Conservation (phyloP, 2,329 filamentous ascomycete species). For the Thelonectria olida region DNA sequence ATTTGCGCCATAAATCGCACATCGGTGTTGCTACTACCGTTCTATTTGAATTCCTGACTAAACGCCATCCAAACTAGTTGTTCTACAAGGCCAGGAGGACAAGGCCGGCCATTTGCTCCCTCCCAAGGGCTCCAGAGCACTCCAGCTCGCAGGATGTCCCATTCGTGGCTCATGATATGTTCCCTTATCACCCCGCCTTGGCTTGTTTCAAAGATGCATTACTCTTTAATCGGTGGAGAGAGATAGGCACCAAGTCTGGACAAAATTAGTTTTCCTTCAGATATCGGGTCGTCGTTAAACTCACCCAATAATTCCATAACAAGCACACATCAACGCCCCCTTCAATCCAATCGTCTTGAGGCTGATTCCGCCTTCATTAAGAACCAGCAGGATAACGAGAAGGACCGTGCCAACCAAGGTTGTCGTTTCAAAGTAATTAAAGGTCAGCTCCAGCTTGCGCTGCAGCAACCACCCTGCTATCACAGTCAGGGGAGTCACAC, state of each 20-base stretch:
- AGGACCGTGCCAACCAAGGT: constrained; percentile 76
- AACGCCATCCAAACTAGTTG: not conserved
- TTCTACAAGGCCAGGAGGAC: not conserved
- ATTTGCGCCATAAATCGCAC: not conserved
- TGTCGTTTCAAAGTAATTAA: constrained; percentile 79
- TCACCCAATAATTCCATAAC: constrained; percentile 61
- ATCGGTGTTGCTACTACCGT: not conserved
- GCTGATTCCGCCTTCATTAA: constrained; percentile 76
- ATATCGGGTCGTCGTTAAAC: not conserved
- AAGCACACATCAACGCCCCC: constrained; percentile 65
- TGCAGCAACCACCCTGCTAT: constrained; percentile 67
- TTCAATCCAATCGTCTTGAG: constrained; percentile 59
- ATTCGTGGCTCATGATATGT: constrained; percentile 1
- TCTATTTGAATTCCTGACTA: not conserved
- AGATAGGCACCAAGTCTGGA: constrained; percentile 14
- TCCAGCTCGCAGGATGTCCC: not conserved
- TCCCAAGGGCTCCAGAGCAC: not conserved
- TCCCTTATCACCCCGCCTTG: not conserved
- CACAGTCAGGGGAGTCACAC: constrained; percentile 68
- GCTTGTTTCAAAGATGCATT: not conserved
- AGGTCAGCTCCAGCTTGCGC: constrained; percentile 71
- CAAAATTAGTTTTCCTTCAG: not conserved
- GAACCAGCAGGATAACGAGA: constrained; percentile 79
- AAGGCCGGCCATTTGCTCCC: not conserved
- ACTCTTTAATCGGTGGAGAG: constrained; percentile 10